phyloP scores from a whole-genome alignment of 805 yeast genomes.

The Candida chilensis region DNA sequence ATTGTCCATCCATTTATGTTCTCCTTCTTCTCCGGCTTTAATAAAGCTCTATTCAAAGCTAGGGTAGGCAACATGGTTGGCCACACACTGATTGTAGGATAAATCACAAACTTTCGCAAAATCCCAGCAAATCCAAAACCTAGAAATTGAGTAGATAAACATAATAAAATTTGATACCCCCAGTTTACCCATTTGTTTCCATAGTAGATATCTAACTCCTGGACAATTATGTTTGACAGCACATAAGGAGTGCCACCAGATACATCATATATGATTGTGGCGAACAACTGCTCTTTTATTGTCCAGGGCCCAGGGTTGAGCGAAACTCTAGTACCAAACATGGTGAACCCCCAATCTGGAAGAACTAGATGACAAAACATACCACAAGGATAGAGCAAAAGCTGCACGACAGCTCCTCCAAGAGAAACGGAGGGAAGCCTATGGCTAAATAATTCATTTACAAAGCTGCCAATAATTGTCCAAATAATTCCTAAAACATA shows the following conservation, averaged over 20 bases:
- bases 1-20: conserved; percentile 21
- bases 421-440: conserved; percentile 43
- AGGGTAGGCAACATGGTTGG: conserved; percentile 25
- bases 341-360: conserved; percentile 10
- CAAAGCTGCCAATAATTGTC: conserved; percentile 40
- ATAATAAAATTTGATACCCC: conserved; percentile 44
- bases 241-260: conserved; percentile 9
- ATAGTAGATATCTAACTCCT: conserved; percentile 14
- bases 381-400: conserved; percentile 38
- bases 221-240: conserved; percentile 3
- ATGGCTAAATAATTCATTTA: conserved; percentile 49
- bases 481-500: conserved; percentile 17
- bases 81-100: conserved; percentile 45
- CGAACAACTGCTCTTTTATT: conserved; percentile 22
- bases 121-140: conserved; percentile 65
- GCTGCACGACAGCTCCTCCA: conserved; percentile 31
- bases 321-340: background rate
- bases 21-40: conserved; percentile 14
- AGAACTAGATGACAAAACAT: conserved; percentile 12
- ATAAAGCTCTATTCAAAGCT: conserved; percentile 17
- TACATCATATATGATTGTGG: conserved; percentile 15
- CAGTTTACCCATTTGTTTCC: conserved; percentile 26
- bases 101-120: conserved; percentile 47
- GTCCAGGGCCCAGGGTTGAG: conserved; percentile 26
- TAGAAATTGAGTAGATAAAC: conserved; percentile 48